phyloP scores from a whole-genome alignment of 2,329 filamentous ascomycete species.

The Coniochaeta ligniaria region DNA sequence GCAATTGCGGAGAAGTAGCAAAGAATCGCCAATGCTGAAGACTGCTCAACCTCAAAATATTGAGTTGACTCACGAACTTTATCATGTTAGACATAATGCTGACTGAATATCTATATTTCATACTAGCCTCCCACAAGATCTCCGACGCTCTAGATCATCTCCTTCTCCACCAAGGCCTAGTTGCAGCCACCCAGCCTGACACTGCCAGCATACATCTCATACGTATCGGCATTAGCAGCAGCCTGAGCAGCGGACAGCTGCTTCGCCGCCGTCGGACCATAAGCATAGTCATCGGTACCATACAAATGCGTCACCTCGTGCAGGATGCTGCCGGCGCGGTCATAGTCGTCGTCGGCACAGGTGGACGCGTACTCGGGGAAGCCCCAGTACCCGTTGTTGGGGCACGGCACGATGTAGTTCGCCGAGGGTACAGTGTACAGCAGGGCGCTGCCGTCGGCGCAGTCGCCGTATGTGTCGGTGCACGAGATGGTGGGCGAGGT shows the following conservation, averaged over 20 bases:
- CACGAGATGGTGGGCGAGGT: constrained; percentile 9
- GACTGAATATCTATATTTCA: too few species aligned
- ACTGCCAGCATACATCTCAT: constrained; percentile 10
- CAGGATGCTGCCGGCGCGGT: constrained; percentile 9
- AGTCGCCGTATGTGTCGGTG: constrained; percentile 9
- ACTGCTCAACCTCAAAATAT: too few species aligned
- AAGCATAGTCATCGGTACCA: constrained; percentile 6
- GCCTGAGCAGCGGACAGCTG: constrained; percentile 6
- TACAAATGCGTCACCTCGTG: constrained; percentile 11
- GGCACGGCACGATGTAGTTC: constrained; percentile 10
- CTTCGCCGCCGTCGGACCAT: constrained; percentile 7
- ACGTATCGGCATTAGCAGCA: constrained; percentile 7
- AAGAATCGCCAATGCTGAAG: too few species aligned
- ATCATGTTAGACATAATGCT: too few species aligned
- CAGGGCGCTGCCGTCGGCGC: constrained; percentile 6
- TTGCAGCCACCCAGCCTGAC: constrained; percentile 8
- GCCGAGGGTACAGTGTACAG: constrained; percentile 8
- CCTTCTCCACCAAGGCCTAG: background rate
- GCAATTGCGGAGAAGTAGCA: too few species aligned
- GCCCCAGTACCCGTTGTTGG: constrained; percentile 9
- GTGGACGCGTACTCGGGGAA: constrained; percentile 8
- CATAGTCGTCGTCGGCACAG: constrained; percentile 10
- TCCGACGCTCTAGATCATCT: background rate
- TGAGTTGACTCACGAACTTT: too few species aligned
- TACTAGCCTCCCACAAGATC: too few species aligned